A percentile compares a stretch with the other conserved stretches of the same genome.
These are phyloP conservation scores for Telopea speciosissima DNA, from an alignment of 177 flowering plant species.

Conservation along the genomic window DNA sequence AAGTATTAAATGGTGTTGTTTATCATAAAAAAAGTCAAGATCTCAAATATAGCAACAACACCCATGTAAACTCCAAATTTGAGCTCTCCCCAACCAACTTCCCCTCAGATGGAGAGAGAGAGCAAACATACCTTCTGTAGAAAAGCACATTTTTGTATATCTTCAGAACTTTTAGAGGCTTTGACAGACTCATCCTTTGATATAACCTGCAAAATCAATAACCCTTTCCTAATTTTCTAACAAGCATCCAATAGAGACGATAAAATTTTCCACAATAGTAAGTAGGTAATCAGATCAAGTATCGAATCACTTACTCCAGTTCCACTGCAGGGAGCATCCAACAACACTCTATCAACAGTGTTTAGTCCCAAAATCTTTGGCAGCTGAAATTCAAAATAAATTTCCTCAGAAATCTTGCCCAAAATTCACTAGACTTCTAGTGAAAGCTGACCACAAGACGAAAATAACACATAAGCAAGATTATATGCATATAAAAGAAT, in stretches of 20 bases:
- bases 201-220: constrained; percentile 59
- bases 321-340: constrained; percentile 99
- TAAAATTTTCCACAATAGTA: neutral
- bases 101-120: neutral
- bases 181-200: constrained; percentile 96
- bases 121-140: constrained; percentile 69
- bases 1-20: too few species aligned
- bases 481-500: too few species aligned
- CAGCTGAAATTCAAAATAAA: constrained; percentile 39
- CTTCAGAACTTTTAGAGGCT: constrained; percentile 70
- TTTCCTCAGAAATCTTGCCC: too few species aligned
- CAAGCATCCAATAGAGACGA: neutral
- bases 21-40: too few species aligned
- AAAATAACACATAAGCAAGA: too few species aligned
- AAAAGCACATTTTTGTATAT: constrained; percentile 68
- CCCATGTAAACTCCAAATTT: neutral
- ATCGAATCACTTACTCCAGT: constrained; percentile 64
- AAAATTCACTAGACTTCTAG: neutral
- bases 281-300: neutral
- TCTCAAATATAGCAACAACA: neutral
- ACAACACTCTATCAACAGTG: constrained; percentile 73
- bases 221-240: constrained; percentile 1
- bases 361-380: constrained; percentile 85
- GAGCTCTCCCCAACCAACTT: too few species aligned
- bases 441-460: too few species aligned